Percentiles rank a stretch among this genome's conserved stretches.
These are phyloP conservation scores for Malassezia psittaci DNA, from an alignment of 1,284 basidiomycete genomes.

Conservation along the genomic window DNA sequence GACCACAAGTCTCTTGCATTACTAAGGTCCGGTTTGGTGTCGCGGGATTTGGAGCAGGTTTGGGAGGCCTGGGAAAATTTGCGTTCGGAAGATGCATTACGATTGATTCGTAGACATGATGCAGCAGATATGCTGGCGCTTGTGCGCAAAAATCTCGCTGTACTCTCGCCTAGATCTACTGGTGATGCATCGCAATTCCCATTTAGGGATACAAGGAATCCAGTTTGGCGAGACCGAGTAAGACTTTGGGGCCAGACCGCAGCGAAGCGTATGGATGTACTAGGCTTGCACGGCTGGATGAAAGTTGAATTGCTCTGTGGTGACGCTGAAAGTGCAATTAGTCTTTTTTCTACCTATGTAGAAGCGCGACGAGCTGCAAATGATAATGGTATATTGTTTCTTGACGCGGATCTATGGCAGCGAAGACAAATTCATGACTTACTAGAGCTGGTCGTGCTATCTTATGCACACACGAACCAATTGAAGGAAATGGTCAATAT, in stretches of 20 bases:
- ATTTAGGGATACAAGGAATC: not conserved
- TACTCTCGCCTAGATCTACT: not conserved
- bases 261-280: conserved; percentile 9
- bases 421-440: conserved; percentile 22
- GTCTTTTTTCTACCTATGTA: conserved; percentile 9
- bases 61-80: conserved; percentile 14
- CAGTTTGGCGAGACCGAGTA: conserved; percentile 7
- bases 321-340: conserved; percentile 2
- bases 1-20: not conserved
- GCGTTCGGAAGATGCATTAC: not conserved
- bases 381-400: conserved; percentile 8
- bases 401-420: conserved; percentile 6
- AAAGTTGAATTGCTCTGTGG: conserved; percentile 13
- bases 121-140: conserved; percentile 14
- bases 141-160: conserved; percentile 3
- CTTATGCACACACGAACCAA: conserved; percentile 1
- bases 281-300: conserved; percentile 19
- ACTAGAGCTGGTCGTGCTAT: conserved; percentile 23
- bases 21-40: conserved; percentile 5
- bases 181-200: not conserved
- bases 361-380: conserved; percentile 1
- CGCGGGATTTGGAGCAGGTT: conserved; percentile 15
- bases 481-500: conserved; percentile 12
- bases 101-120: conserved; percentile 3
- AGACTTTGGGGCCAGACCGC: conserved; percentile 2